Base-by-base conservation (phyloP, 2,329 filamentous ascomycete genomes). In the Rhexocercosporidium sp. region DNA sequence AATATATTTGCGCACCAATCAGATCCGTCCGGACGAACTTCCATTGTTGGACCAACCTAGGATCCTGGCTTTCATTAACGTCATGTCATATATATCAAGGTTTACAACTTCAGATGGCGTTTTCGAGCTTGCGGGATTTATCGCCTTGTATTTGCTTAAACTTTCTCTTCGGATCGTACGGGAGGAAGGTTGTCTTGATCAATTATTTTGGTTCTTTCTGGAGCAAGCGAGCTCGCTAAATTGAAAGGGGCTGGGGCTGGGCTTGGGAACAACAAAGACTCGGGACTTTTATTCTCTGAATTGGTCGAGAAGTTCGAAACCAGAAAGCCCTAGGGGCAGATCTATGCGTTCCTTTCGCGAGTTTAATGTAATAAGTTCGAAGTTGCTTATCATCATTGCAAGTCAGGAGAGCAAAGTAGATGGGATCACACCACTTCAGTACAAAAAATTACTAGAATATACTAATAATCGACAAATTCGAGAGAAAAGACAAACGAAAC, bases 1-100 rank as follows among this genome's bases (percentile, higher is more conserved):
- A n/a, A n/a, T n/a, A n/a, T 27, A 16, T 61, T 61, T 46, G 56
- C 63, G 63, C 63, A 39, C 63, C 63, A 65, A 65, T 65, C 63
- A 61, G 29, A 61, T 61, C 41, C 4, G 18, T 22, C 9, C 29
- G 53, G 34, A 37, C 14, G 8, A 37, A 57, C 34, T 18, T 16
- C 20, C 11, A 37, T 37, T 53, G 14, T 29, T 53, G 25, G 14
- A 3, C 14, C 25, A 27, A 18, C 25, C 25, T 31, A 25, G 49
- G 49, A 31, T 53, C 6, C 16, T 14, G 49, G 22, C 16, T 9
- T 39, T 39, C 34, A 18, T 37, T 16, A 57, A 25, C 54, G 54
- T 57, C 54, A 57, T 57, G n/a, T 8, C n/a, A 56, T 34, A 18
- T 37, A 12, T 31, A 22, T 31, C 12, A 9, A 18, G 14, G 11